Evolutionary conservation across 1,284 basidiomycete species (phyloP).

Genomic region (Heterobasidion annosum): DNA sequence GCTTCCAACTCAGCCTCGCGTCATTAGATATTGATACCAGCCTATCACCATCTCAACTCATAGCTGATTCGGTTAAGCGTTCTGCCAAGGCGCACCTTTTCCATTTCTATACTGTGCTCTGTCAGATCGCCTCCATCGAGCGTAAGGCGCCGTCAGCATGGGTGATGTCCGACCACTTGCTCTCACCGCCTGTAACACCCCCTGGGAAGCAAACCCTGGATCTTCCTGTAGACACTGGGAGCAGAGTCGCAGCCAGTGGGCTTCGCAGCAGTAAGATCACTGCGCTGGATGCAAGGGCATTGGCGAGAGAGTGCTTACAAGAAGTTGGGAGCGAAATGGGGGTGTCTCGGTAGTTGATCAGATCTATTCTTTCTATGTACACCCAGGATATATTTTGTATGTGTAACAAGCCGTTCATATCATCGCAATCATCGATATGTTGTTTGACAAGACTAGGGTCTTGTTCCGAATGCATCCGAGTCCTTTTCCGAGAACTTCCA

Average conservation of each 20-base stretch:
- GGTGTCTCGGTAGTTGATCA: conserved; percentile 15
- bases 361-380: too few relatives aligned
- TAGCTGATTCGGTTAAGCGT: conserved; percentile 60
- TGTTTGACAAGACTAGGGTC: too few relatives aligned
- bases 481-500: too few relatives aligned
- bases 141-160: conserved; percentile 61
- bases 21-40: conserved; percentile 34
- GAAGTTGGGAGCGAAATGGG: conserved; percentile 71
- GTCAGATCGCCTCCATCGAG: conserved; percentile 68
- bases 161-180: conserved; percentile 24
- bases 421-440: too few relatives aligned
- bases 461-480: too few relatives aligned
- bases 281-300: conserved; percentile 55
- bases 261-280: conserved; percentile 24
- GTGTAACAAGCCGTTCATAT: too few relatives aligned
- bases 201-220: background rate
- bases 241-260: conserved; percentile 16
- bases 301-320: conserved; percentile 65
- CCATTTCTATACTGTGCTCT: conserved; percentile 72
- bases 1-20: background rate
- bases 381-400: too few relatives aligned
- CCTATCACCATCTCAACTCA: conserved; percentile 37
- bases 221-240: background rate
- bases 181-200: conserved; percentile 4
- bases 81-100: conserved; percentile 78